Evolutionary conservation across 495 filamentous ascomycete genomes (phyloP), one percentile per base, ranked within the genome.

Genomic region (Aspergillus nanangensis): DNA sequence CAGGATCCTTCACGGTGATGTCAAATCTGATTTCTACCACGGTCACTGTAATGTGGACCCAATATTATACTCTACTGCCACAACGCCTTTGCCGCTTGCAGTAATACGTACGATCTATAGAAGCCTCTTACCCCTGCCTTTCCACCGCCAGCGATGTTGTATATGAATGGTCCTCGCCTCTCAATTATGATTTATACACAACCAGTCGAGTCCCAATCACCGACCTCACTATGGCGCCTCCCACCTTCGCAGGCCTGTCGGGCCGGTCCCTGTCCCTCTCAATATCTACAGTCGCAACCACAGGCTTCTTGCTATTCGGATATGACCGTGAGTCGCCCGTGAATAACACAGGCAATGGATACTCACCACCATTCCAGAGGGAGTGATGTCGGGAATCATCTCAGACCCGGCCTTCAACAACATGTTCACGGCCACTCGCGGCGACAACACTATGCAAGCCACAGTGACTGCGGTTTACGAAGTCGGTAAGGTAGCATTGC

Each of bases 381-480:
- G 74, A 56, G 74, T 80, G 23, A 90, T 89, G 85, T 77, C 71
- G 52, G 83, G 86, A 43, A 88, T 88, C 60, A 86, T 89, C 46
- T 79, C 79, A 18, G 79, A 83, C 0, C 62, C 71, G 0, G 75
- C 75, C 5, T 89, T 90, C 69, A 85, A 81, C 56, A 52, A 77
- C 25, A 69, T 78, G 23, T 86, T 90, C 50, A 73, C 75, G 9
- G 77, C 78, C 24, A 84, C 83, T 0, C 72, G 67, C 32, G 63
- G 71, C 46, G 71, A 86, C 51, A 66, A 81, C 5, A 82, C 80
- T 0, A 82, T 86, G 73, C 83, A 88, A 57, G 86, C 82, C 15
- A 73, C 84, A 9, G 82, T 88, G n/a, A 89, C 86, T 3, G 82
- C 86, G 4, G 83, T 88, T 38, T 88, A 88, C 60, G 83, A 87